A percentile compares a stretch with the other conserved stretches of the same genome.
Conservation (phyloP, 805 yeast species). For the Maudiozyma barnettii region DNA sequence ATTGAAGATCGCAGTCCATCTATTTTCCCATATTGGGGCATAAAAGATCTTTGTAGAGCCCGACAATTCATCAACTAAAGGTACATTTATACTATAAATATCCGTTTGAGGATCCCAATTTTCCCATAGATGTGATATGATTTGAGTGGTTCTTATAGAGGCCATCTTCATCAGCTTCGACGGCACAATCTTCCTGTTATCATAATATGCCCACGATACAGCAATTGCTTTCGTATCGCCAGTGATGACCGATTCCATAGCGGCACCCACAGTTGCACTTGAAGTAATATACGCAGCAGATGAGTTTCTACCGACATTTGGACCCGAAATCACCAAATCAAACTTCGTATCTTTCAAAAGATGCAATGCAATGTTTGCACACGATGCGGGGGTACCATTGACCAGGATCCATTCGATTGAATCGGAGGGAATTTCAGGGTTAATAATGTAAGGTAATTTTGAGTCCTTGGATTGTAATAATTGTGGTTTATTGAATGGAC, state of each 20-base stretch:
- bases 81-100: conserved; percentile 76
- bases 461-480: conserved; percentile 31
- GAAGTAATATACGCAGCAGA: conserved; percentile 81
- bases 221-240: conserved; percentile 64
- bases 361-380: conserved; percentile 82
- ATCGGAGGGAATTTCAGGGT: conserved; percentile 20
- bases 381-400: conserved; percentile 94
- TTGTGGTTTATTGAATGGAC: conserved; percentile 56
- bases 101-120: conserved; percentile 56
- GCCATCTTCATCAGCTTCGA: conserved; percentile 50
- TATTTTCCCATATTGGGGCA: conserved; percentile 73
- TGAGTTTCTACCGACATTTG: conserved; percentile 91
- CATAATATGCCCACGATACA: conserved; percentile 71
- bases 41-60: conserved; percentile 52
- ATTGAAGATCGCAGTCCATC: conserved; percentile 63
- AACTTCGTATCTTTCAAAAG: conserved; percentile 48
- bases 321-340: conserved; percentile 88
- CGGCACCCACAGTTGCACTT: conserved; percentile 94
- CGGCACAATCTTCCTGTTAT: conserved; percentile 37
- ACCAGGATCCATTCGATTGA: conserved; percentile 76
- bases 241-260: conserved; percentile 79
- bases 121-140: conserved; percentile 48
- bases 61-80: conserved; percentile 47
- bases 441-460: conserved; percentile 13
- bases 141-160: conserved; percentile 52